Evolutionary conservation across 495 filamentous ascomycete species (phyloP).

Genomic region (Niebla homalea): DNA sequence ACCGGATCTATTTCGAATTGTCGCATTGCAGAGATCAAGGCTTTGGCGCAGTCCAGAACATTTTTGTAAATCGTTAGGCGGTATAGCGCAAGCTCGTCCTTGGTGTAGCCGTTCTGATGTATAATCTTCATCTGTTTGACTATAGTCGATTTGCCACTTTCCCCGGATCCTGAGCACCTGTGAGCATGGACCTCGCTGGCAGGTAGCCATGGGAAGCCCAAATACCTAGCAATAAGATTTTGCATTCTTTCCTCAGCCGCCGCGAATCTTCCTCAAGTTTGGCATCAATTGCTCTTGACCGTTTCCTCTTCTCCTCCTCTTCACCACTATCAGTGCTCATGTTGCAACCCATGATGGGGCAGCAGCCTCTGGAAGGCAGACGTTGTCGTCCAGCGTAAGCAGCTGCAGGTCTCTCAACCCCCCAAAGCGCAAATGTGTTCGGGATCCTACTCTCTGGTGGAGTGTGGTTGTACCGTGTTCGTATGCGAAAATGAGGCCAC

Average conservation of each 20-base stretch:
- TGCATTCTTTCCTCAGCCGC: constrained; percentile 89
- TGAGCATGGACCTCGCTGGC: constrained; percentile 3
- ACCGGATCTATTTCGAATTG: constrained; percentile 73
- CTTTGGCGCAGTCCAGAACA: constrained; percentile 87
- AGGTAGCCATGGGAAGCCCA: not conserved
- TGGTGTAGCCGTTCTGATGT: constrained; percentile 89
- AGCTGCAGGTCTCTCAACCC: too few species aligned
- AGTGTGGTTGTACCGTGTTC: too few species aligned
- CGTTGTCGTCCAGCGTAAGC: too few species aligned
- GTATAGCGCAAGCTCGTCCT: constrained; percentile 83
- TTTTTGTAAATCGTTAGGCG: constrained; percentile 97
- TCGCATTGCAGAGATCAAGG: constrained; percentile 74
- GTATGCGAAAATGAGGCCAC: too few species aligned
- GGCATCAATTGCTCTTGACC: constrained; percentile 85
- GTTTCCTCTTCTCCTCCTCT: constrained; percentile 82
- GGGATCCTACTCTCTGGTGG: too few species aligned
- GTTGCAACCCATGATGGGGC: constrained; percentile 70
- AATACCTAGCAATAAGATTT: constrained; percentile 85
- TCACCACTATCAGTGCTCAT: constrained; percentile 65
- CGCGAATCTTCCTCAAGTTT: constrained; percentile 86
- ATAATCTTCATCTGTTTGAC: constrained; percentile 99
- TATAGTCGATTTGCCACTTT: constrained; percentile 97
- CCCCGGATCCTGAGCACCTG: constrained; percentile 63
- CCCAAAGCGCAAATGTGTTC: too few species aligned
- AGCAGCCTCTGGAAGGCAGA: not conserved